phyloP scores from a whole-genome alignment of 2,329 filamentous ascomycete genomes.

The Sporothrix humicola region DNA sequence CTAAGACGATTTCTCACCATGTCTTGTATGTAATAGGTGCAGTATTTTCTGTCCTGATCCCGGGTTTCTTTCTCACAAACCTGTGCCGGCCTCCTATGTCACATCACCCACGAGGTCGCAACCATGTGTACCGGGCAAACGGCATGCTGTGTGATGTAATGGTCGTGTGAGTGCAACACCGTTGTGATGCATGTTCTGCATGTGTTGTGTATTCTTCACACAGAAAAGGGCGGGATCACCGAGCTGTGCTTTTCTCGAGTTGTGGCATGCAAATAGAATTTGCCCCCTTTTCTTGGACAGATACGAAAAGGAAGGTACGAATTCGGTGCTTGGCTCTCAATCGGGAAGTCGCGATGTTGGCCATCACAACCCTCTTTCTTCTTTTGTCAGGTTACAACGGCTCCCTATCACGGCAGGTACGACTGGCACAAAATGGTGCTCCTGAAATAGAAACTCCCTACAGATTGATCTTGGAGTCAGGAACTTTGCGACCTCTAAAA shows the following conservation, averaged over 20 bases:
- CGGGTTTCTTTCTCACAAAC: neutral
- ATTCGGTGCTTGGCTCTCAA: neutral
- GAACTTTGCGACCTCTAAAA: neutral
- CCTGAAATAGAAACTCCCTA: neutral
- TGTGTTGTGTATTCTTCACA: neutral
- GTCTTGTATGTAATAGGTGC: neutral
- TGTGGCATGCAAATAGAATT: neutral
- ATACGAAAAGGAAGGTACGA: neutral
- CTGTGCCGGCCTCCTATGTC: neutral
- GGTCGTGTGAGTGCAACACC: neutral
- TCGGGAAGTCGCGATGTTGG: neutral
- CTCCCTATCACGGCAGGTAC: neutral
- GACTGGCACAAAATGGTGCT: neutral
- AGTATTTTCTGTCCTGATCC: neutral
- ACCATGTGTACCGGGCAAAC: neutral
- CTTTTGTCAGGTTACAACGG: neutral
- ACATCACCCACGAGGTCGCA: neutral
- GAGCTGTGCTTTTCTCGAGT: neutral
- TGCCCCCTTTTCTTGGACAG: too few relatives aligned
- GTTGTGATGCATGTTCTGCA: constrained; percentile 9
- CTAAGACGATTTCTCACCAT: too few relatives aligned
- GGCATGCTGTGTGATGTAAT: neutral
- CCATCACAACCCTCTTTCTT: neutral
- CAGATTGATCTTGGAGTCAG: neutral
- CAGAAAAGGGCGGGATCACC: neutral